A percentile compares a stretch with the other conserved stretches of the same genome.
These are phyloP conservation scores for Fusarium transvaalense DNA, from an alignment of 2,329 filamentous ascomycete species.

Conservation along the genomic window DNA sequence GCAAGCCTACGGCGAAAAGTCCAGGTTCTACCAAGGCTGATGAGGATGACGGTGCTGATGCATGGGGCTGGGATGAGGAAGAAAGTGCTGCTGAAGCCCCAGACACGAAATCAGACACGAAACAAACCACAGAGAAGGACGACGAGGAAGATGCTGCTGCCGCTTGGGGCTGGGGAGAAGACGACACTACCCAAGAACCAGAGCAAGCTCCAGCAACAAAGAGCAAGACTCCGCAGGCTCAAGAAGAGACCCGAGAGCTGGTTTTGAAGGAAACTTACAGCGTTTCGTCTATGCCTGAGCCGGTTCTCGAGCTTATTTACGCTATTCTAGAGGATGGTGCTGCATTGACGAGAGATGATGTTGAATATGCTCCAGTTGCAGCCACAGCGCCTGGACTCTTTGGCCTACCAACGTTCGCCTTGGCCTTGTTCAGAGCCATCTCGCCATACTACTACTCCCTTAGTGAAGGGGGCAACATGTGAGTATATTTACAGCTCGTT, in stretches of 20 bases:
- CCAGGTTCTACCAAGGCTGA: constrained; percentile 35
- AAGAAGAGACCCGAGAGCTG: constrained; percentile 70
- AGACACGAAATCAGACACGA: constrained; percentile 26
- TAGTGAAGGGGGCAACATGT: constrained; percentile 74
- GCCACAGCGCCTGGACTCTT: constrained; percentile 78
- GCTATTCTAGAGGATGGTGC: constrained; percentile 71
- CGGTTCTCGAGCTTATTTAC: constrained; percentile 76
- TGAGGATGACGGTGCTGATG: constrained; percentile 68
- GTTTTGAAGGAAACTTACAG: constrained; percentile 88
- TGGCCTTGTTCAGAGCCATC: constrained; percentile 84
- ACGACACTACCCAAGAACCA: constrained; percentile 61
- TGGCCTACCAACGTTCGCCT: constrained; percentile 75
- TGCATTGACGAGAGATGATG: constrained; percentile 67
- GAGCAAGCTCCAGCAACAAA: constrained; percentile 28
- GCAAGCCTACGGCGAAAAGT: constrained; percentile 35
- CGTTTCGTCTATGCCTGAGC: constrained; percentile 87
- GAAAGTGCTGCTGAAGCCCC: constrained; percentile 48
- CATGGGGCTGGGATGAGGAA: constrained; percentile 88
- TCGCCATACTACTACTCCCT: constrained; percentile 79
- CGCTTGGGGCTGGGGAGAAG: constrained; percentile 88
- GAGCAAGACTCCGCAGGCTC: constrained; percentile 36
- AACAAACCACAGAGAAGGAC: constrained; percentile 38
- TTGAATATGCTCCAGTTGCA: constrained; percentile 69
- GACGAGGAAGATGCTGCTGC: constrained; percentile 68
- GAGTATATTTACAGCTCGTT: constrained; percentile 43